Base-by-base conservation (phyloP, 768 basidiomycete species). In the Hemileccinum impolitum region DNA sequence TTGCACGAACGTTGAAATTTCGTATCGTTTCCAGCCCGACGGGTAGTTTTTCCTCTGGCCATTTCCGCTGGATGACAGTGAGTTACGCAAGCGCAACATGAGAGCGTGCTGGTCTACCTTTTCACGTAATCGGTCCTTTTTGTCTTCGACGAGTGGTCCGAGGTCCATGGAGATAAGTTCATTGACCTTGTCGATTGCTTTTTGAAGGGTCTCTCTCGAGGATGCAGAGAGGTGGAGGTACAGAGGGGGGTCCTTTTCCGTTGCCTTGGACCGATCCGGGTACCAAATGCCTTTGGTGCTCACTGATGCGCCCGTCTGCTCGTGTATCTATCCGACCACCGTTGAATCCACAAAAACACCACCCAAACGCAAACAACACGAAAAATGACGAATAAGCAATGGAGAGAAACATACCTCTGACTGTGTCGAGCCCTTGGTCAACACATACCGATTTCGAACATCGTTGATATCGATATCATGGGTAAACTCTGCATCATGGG, bases 391-490 rank as follows among this genome's bases (percentile, higher is more conserved):
- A 26, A n/a, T 1, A 26, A 3, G 28, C 32, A 45, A 23, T 34
- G 37, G 2, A 23, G 23, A 38, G 21, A 43, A n/a, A 71, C 85
- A 39, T 47, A 92, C 94, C 78, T 96, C 86, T 52, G 84, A 74
- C 69, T 98, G 95, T 3, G 95, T 97, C 11, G 88, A 78, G 3
- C 92, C 91, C 67, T 91, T 95, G 40, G 94, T 97, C 61, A 98
- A 72, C 65, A 98, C 73, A 68, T 97, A 98, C 56, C 95, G 78
- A 70, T 98, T 98, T 65, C 94, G 75, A 42, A 94, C 75, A 68
- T 98, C 94, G 66, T 98, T 97, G 67, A 98, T 96, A 66, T 97
- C 95, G 48, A 97, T 94, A 62, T 96, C 91, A 56, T 90, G 80
- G 12, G 82, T 85, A 58, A 85, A 97, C 39, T 89, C 90, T 37